Evolutionary conservation across 2,329 filamentous ascomycete genomes (phyloP).

Genomic region (Lecanosticta acicola): DNA sequence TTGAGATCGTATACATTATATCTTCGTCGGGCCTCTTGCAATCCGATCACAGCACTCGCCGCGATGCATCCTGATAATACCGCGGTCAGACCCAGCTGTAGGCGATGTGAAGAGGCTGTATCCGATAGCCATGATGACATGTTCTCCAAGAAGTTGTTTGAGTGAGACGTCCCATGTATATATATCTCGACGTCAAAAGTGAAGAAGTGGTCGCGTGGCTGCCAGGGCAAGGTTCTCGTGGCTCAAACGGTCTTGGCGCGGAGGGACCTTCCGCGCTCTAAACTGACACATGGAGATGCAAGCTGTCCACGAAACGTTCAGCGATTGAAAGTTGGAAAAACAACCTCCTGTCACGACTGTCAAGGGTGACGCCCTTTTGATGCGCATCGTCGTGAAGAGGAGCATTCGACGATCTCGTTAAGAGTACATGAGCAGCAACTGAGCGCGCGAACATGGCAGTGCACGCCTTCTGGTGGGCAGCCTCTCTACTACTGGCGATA

Average conservation of each 20-base stretch:
- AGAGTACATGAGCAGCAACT: not conserved
- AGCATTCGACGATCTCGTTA: not conserved
- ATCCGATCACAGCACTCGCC: conserved; percentile 50
- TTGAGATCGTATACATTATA: conserved; percentile 55
- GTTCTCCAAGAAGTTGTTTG: too few species aligned
- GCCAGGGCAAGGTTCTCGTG: not conserved
- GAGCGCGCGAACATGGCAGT: conserved; percentile 15
- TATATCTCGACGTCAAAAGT: too few species aligned
- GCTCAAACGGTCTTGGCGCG: not conserved
- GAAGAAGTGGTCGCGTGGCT: not conserved
- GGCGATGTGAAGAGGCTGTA: conserved; percentile 41
- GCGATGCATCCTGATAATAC: conserved; percentile 49
- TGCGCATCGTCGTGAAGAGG: not conserved
- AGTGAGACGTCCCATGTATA: not conserved
- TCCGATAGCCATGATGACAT: conserved; percentile 46
- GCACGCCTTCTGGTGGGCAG: conserved; percentile 13
- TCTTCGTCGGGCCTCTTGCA: conserved; percentile 51
- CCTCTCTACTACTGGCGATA: conserved; percentile 31
- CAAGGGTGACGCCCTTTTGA: too few species aligned
- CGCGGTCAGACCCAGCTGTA: conserved; percentile 66
- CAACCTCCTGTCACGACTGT: too few species aligned
- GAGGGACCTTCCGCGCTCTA: too few species aligned
- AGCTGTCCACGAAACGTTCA: too few species aligned
- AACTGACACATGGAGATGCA: too few species aligned
- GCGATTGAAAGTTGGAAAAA: too few species aligned